A percentile compares a stretch with the other conserved stretches of the same genome.
phyloP scores from a whole-genome alignment of 2,329 filamentous ascomycete genomes.

The Talaromyces piceae region DNA sequence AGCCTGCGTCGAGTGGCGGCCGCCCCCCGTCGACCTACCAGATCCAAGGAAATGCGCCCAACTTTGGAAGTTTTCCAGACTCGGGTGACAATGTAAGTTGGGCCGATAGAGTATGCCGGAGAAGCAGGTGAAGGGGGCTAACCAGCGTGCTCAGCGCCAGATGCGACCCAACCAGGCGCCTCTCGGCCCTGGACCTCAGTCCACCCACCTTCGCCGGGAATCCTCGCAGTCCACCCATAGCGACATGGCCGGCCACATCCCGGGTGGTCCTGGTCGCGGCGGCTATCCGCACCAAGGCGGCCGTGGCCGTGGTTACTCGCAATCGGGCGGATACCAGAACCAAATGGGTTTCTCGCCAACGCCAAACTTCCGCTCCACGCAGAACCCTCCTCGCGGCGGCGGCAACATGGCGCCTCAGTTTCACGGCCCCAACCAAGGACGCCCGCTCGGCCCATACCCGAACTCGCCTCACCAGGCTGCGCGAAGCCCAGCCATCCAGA shows the following conservation, averaged over 20 bases:
- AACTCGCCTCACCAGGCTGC: conserved; percentile 61
- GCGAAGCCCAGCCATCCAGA: conserved; percentile 58
- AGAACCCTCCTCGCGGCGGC: conserved; percentile 44
- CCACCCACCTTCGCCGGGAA: conserved; percentile 75
- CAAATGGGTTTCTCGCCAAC: conserved; percentile 49
- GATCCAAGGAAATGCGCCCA: conserved; percentile 62
- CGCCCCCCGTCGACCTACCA: conserved; percentile 70
- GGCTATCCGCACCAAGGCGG: conserved; percentile 47
- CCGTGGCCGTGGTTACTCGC: conserved; percentile 52
- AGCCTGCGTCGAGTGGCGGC: conserved; percentile 74
- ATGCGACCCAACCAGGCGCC: conserved; percentile 61
- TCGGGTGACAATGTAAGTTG: conserved; percentile 43
- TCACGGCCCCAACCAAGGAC: conserved; percentile 37
- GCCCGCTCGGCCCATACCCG: conserved; percentile 42
- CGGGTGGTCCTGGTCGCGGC: conserved; percentile 47
- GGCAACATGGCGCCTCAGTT: conserved; percentile 48
- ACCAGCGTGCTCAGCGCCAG: conserved; percentile 48
- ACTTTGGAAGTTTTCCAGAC: conserved; percentile 78
- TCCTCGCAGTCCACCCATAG: conserved; percentile 77
- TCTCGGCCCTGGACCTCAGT: conserved; percentile 54
- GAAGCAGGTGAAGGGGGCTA: conserved; percentile 13
- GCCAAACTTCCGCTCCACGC: conserved; percentile 44
- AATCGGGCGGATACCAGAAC: conserved; percentile 43
- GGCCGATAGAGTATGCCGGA: conserved; percentile 9
- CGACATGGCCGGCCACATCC: conserved; percentile 57